These are phyloP conservation scores for Alternaria conjuncta DNA, from an alignment of 2,329 filamentous ascomycete species.

Conservation along the genomic window DNA sequence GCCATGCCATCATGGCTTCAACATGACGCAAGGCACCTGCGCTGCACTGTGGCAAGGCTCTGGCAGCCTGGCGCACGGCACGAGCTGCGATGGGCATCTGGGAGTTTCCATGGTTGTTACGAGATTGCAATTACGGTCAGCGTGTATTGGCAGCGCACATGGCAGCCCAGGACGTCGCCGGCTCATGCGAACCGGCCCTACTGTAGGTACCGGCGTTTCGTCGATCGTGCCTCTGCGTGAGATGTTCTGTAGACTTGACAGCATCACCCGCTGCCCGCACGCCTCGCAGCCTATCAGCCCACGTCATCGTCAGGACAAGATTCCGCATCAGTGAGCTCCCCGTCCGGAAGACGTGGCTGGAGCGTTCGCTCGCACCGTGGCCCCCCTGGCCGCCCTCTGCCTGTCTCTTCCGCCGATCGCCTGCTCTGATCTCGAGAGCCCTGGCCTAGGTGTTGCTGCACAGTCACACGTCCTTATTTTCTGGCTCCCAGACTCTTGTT, in stretches of 20 bases:
- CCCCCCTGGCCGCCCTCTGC: neutral
- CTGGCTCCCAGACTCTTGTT: conserved; percentile 17
- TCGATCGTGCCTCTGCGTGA: conserved; percentile 8
- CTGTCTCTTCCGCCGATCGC: conserved; percentile 8
- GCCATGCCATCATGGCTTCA: neutral
- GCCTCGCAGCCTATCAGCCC: conserved; percentile 3
- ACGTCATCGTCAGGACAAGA: conserved; percentile 1
- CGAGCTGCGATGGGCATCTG: neutral
- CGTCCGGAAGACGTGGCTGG: conserved; percentile 1
- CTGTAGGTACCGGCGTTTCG: conserved; percentile 14
- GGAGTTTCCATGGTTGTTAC: neutral
- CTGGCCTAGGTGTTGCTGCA: conserved; percentile 5
- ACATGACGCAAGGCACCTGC: neutral
- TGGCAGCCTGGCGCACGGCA: neutral
- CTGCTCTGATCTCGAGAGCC: conserved; percentile 12
- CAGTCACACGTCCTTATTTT: conserved; percentile 11
- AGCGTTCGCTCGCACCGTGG: neutral
- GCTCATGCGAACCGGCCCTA: conserved; percentile 16
- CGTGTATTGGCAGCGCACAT: neutral
- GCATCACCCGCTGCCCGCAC: conserved; percentile 6
- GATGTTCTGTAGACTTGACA: conserved; percentile 13
- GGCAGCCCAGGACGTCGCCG: neutral
- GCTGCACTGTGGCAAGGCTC: neutral
- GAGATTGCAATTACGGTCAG: neutral
- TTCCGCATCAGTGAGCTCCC: conserved; percentile 4